Evolutionary conservation across 2,329 filamentous ascomycete species (phyloP).

Genomic region (Setomelanomma holmii): DNA sequence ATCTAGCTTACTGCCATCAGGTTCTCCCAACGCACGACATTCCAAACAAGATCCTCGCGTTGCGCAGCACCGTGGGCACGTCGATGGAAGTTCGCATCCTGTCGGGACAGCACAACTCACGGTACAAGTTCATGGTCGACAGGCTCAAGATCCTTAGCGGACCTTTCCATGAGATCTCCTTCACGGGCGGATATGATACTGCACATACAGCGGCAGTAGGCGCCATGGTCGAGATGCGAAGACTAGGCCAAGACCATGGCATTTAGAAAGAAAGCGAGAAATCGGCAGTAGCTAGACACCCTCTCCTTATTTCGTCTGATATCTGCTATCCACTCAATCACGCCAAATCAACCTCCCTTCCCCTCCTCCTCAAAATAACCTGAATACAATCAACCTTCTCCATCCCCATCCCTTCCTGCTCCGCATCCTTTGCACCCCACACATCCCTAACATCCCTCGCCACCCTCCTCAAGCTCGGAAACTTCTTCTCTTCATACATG

Average conservation of each 20-base stretch:
- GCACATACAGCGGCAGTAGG: not conserved
- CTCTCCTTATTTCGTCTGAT: no score
- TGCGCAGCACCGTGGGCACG: not conserved
- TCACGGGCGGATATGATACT: not conserved
- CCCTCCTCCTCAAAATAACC: slow-evolving; percentile 32
- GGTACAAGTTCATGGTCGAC: not conserved
- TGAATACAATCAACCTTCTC: slow-evolving; percentile 42
- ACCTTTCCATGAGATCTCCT: not conserved
- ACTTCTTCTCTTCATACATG: slow-evolving; percentile 32
- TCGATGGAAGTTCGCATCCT: not conserved
- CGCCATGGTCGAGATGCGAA: not conserved
- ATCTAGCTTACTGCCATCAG: not conserved
- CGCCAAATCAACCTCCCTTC: slow-evolving; percentile 39
- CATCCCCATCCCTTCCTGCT: slow-evolving; percentile 31
- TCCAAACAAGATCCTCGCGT: not conserved
- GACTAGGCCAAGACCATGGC: not conserved
- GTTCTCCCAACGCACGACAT: not conserved
- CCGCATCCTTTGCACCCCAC: slow-evolving; percentile 35
- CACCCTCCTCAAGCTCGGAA: slow-evolving; percentile 33
- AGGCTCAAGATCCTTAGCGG: not conserved
- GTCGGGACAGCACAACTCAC: not conserved
- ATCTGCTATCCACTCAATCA: no score
- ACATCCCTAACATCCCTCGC: slow-evolving; percentile 40
- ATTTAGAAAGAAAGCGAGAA: no score
- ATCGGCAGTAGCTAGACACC: no score